Percentiles rank a stretch among this genome's conserved stretches.
Conservation (phyloP, 352 stramenopile species). For the Pythium periplocum region DNA sequence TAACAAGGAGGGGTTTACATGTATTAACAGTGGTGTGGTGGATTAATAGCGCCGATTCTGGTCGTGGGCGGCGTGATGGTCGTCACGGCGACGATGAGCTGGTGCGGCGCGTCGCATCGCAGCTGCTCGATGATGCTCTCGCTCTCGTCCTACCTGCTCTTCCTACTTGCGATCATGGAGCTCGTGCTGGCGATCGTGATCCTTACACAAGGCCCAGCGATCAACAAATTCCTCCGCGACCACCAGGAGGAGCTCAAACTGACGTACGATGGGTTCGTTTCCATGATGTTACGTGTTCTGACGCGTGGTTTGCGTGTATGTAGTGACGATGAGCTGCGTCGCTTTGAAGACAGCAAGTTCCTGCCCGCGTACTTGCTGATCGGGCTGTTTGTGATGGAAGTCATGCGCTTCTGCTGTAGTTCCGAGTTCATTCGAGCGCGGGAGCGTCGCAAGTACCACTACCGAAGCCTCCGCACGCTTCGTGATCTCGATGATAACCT, state of each 20-base stretch:
- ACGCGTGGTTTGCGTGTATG: background rate
- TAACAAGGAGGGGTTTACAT: background rate
- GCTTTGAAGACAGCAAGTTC: conserved; percentile 62
- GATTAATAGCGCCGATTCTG: conserved; percentile 30
- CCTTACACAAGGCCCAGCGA: conserved; percentile 51
- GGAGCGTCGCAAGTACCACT: conserved; percentile 50
- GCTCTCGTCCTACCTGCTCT: conserved; percentile 53
- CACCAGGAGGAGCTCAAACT: conserved; percentile 65
- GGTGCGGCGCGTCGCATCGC: conserved; percentile 48
- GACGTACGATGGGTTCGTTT: conserved; percentile 22
- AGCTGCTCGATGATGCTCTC: conserved; percentile 44
- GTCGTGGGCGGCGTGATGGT: conserved; percentile 42
- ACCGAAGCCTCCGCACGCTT: conserved; percentile 47
- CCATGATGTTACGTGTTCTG: no score
- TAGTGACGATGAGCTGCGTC: conserved; percentile 48
- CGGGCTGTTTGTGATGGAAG: conserved; percentile 61
- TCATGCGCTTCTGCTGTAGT: conserved; percentile 66
- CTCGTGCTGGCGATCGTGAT: conserved; percentile 60
- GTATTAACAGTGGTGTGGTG: background rate
- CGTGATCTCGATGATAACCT: conserved; percentile 67
- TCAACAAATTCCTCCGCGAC: conserved; percentile 53
- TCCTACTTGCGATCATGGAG: conserved; percentile 56
- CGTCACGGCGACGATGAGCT: conserved; percentile 48
- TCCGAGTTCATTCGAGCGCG: conserved; percentile 41
- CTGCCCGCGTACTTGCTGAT: conserved; percentile 58